These are phyloP conservation scores for Linum tenue DNA, from an alignment of 345 rosid genomes.

Conservation along the genomic window DNA sequence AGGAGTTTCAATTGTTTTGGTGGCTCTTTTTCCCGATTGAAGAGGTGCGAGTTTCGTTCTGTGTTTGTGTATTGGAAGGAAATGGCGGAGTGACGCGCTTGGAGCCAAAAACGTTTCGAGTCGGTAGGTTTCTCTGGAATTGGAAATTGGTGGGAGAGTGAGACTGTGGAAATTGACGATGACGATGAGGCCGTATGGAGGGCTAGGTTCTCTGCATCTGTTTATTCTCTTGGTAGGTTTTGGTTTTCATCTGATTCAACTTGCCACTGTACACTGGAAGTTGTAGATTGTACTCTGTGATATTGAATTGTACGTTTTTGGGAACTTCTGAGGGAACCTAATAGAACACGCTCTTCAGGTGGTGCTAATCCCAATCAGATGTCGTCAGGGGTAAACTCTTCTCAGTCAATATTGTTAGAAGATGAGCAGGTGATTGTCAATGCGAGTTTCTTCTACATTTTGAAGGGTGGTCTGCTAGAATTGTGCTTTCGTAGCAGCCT, in stretches of 20 bases:
- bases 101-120: conserved; percentile 48
- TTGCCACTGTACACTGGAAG: neutral
- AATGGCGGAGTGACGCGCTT: too few species aligned
- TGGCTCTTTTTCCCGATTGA: too few species aligned
- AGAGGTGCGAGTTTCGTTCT: too few species aligned
- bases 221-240: conserved; percentile 34
- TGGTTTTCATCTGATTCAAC: too few species aligned
- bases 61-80: conserved; percentile 22
- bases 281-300: neutral
- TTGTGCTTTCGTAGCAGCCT: neutral
- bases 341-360: neutral
- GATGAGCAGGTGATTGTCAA: neutral
- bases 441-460: neutral
- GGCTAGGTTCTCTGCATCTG: conserved; percentile 14
- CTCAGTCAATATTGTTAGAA: neutral
- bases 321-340: too few species aligned
- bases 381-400: neutral
- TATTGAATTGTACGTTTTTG: neutral
- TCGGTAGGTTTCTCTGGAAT: conserved; percentile 26
- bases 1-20: neutral
- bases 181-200: conserved; percentile 23
- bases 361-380: neutral
- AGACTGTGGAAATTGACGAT: conserved; percentile 13
- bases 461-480: neutral
- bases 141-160: conserved; percentile 27